Percentiles rank a stretch among this genome's conserved stretches.
Evolutionary conservation across 257 asterid genomes (phyloP).

Genomic region (Penstemon eatonii): DNA sequence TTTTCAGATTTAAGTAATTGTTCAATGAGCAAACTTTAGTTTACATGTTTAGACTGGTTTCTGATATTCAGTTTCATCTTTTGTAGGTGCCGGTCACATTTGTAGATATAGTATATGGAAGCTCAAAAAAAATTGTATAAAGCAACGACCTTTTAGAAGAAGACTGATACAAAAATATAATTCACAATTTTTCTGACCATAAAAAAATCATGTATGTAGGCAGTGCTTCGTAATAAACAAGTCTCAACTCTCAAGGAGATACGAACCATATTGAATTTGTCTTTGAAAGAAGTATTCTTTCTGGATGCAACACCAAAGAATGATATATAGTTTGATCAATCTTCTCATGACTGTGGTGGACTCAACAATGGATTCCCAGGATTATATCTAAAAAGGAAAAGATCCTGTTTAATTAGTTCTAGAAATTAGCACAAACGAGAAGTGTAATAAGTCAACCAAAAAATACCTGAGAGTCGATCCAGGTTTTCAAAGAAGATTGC

Average conservation of each 20-base stretch:
- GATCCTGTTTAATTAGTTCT: background rate
- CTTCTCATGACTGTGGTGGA: constrained; percentile 44
- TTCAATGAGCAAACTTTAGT: too few relatives aligned
- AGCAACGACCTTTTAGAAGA: background rate
- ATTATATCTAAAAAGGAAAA: constrained; percentile 46
- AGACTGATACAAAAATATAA: background rate
- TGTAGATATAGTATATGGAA: too few relatives aligned
- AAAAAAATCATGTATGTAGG: background rate
- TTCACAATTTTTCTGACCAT: background rate
- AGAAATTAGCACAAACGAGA: background rate
- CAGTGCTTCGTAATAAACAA: background rate
- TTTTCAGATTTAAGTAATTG: too few relatives aligned
- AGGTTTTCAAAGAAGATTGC: constrained; percentile 51
- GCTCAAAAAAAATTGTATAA: background rate
- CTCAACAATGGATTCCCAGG: constrained; percentile 79
- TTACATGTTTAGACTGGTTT: too few relatives aligned
- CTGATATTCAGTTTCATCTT: too few relatives aligned
- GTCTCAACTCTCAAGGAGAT: background rate
- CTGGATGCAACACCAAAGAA: too few relatives aligned
- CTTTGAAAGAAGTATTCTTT: too few relatives aligned
- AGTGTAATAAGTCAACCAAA: background rate
- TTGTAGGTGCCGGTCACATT: too few relatives aligned
- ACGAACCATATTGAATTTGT: too few relatives aligned
- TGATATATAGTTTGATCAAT: background rate
- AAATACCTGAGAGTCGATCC: constrained; percentile 61